Evolutionary conservation across 331 rosid species (phyloP).

Genomic region (Quercus phellos): DNA sequence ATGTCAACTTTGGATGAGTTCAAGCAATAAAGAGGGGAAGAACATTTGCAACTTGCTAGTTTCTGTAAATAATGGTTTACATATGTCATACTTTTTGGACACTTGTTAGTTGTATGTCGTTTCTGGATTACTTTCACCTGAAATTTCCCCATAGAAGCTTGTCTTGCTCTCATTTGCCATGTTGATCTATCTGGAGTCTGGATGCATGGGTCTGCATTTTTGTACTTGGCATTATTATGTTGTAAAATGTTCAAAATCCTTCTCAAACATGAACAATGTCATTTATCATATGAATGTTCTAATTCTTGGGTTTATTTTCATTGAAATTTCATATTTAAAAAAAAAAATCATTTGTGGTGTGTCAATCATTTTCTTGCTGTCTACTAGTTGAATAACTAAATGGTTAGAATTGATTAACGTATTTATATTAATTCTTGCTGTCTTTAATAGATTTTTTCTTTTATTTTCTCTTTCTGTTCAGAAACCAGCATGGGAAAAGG

Average conservation of each 20-base stretch:
- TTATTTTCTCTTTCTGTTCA: constrained; percentile 34
- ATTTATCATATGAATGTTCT: not conserved
- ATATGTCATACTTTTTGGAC: not conserved
- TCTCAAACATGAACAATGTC: not conserved
- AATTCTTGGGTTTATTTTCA: not conserved
- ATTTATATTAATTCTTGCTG: not conserved
- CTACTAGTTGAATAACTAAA: not conserved
- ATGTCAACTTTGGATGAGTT: not conserved
- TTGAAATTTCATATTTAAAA: not conserved
- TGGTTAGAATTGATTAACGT: not conserved
- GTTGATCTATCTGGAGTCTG: not conserved
- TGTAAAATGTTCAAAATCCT: not conserved
- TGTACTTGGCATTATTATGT: not conserved
- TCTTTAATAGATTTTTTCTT: constrained; percentile 6
- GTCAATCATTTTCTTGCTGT: not conserved
- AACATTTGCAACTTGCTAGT: not conserved
- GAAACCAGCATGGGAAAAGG: constrained; percentile 95
- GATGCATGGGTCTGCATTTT: not conserved
- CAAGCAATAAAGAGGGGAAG: not conserved
- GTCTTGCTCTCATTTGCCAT: not conserved
- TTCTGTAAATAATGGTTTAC: not conserved
- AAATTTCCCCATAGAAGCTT: not conserved
- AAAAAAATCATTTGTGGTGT: not conserved
- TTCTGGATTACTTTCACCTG: not conserved
- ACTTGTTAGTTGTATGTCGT: not conserved